Conservation (phyloP, 1,139 yeast species). For the Debaryomyces robertsiae region DNA sequence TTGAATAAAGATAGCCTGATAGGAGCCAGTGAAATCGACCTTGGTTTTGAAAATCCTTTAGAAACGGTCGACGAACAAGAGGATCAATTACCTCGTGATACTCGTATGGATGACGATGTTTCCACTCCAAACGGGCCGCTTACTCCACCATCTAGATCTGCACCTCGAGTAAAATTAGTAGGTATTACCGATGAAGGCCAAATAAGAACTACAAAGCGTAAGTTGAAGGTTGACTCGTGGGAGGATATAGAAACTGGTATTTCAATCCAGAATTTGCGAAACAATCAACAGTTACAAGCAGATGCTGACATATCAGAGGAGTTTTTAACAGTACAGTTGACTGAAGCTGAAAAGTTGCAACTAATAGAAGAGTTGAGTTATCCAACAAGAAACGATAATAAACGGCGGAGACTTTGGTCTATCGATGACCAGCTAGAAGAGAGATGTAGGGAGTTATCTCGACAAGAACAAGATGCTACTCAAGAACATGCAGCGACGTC, state of each 20-base stretch:
- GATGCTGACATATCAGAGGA: constrained; percentile 18
- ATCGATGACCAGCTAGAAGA: constrained; percentile 34
- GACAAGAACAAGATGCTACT: constrained; percentile 19
- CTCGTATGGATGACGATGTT: constrained; percentile 12
- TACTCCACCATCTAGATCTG: constrained; percentile 17
- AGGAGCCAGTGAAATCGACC: constrained; percentile 19
- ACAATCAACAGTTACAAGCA: constrained; percentile 30
- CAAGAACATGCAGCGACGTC: constrained; percentile 20
- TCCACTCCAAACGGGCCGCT: constrained; percentile 20
- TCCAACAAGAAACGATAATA: constrained; percentile 25
- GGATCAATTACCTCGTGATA: constrained; percentile 17
- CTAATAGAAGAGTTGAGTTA: constrained; percentile 39
- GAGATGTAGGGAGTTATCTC: constrained; percentile 27
- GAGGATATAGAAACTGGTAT: constrained; percentile 38
- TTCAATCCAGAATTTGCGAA: constrained; percentile 36
- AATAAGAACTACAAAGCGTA: constrained; percentile 43
- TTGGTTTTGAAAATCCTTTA: constrained; percentile 34
- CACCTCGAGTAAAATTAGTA: constrained; percentile 30
- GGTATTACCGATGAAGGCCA: constrained; percentile 44
- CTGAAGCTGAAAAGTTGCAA: constrained; percentile 38
- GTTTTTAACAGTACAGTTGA: constrained; percentile 28
- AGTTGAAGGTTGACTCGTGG: constrained; percentile 36
- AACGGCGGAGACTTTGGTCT: constrained; percentile 39
- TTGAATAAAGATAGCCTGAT: constrained; percentile 20
- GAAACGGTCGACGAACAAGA: constrained; percentile 28